Percentiles rank a stretch among this genome's conserved stretches.
Evolutionary conservation across 441 rosid genomes (phyloP).

Genomic region (Euphorbia celastroides): DNA sequence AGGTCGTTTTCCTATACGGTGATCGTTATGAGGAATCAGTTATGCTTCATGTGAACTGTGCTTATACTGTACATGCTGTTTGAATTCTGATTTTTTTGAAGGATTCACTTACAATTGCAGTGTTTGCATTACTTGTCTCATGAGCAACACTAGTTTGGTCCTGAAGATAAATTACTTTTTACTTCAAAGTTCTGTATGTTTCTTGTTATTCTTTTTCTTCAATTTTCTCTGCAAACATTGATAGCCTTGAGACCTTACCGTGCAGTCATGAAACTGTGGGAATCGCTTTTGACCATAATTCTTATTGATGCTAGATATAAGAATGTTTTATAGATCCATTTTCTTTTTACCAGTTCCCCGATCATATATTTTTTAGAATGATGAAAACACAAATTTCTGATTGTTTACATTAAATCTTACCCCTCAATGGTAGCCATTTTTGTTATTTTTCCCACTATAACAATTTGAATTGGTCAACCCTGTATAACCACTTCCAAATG

Average conservation of each 20-base stretch:
- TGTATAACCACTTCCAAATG: background rate
- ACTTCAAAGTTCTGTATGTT: background rate
- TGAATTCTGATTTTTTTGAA: background rate
- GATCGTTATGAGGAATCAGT: background rate
- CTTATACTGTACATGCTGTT: background rate
- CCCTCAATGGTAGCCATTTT: background rate
- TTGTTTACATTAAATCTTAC: background rate
- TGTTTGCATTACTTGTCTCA: background rate
- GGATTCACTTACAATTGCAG: background rate
- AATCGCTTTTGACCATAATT: background rate
- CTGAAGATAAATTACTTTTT: background rate
- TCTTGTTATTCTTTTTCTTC: background rate
- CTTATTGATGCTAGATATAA: background rate
- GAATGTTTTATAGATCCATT: background rate
- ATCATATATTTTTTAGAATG: background rate
- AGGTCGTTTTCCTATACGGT: background rate
- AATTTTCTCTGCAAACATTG: background rate
- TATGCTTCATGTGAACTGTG: background rate
- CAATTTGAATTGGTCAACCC: background rate
- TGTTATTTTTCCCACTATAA: background rate
- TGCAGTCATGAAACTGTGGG: background rate
- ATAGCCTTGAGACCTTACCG: background rate
- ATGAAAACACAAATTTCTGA: background rate
- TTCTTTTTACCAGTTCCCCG: background rate
- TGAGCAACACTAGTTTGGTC: too few relatives aligned